Evolutionary conservation across 768 basidiomycete species (phyloP), one percentile per base, ranked within the genome.

Genomic region (Boletus reticuloceps): DNA sequence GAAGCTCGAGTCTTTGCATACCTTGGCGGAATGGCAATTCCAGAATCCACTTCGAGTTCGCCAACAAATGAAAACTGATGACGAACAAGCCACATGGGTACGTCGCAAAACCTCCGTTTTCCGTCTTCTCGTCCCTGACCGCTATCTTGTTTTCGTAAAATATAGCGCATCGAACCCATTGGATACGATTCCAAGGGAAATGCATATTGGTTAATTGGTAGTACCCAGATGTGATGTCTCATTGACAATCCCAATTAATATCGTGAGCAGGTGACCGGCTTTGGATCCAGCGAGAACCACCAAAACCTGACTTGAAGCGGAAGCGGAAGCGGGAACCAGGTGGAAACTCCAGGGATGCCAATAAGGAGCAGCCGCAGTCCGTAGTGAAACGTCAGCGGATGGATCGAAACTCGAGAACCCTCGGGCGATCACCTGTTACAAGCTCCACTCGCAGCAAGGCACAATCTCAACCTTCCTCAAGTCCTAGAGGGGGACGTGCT

Each of bases 121-220:
- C 17, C 14, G 27, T 53, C 38, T 34, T 51, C 20, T 32, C 43
- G 34, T 36, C n/a, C 38, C 46, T 53, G 31, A 54, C 54, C 12
- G 16, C n/a, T 27, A 22, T 37, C 25, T 22, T 43, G 19, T 46
- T 49, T 32, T 39, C 31, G 44, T 47, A 48, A 50, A 39, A 66
- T 47, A 38, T 53, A 94, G 92, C 86, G 92, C 25, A 83, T 88
- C 52, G 89, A 92, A 63, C 91, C 92, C 10, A 82, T 94, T 56
- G 92, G 92, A 7, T 91, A 89, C 60, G 92, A 94, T 62, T 79
- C 81, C 39, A 85, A 86, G 64, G 76, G 74, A 8, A 91, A 92
- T 67, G 85, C 87, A 0, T 94, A 92, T 65, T 93, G 91, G 91
- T 70, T 92, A 22, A 89, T 94, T 58, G 91, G 92, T 41, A 79